Evolutionary conservation across 805 yeast genomes (phyloP).

Genomic region (Candida piceae): DNA sequence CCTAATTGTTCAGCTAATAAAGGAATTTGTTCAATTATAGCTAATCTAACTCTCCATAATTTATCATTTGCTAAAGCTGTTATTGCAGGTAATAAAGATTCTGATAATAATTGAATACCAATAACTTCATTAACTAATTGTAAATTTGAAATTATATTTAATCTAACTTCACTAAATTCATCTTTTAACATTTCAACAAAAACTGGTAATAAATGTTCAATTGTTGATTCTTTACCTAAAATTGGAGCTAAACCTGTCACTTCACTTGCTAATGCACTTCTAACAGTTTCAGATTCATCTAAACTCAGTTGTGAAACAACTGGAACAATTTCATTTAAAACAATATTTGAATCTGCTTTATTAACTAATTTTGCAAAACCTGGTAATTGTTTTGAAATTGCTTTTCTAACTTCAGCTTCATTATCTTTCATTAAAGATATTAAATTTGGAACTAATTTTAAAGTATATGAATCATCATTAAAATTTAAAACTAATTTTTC

Average conservation of each 20-base stretch:
- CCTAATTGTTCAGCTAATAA: conserved; percentile 92
- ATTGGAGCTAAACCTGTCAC: conserved; percentile 83
- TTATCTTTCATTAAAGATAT: conserved; percentile 78
- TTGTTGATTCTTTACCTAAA: conserved; percentile 78
- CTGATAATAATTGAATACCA: conserved; percentile 83
- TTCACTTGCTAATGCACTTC: conserved; percentile 87
- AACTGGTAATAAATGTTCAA: conserved; percentile 77
- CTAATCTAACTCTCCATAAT: conserved; percentile 96
- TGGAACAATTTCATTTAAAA: conserved; percentile 73
- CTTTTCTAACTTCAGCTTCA: conserved; percentile 96
- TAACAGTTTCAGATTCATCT: conserved; percentile 89
- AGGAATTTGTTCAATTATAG: conserved; percentile 95
- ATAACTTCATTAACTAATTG: conserved; percentile 91
- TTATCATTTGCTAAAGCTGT: conserved; percentile 93
- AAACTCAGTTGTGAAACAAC: conserved; percentile 76
- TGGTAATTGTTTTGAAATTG: conserved; percentile 88
- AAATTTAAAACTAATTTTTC: conserved; percentile 66
- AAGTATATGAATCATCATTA: conserved; percentile 48
- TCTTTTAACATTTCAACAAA: conserved; percentile 92
- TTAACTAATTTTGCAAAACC: conserved; percentile 54
- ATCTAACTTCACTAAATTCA: conserved; percentile 93
- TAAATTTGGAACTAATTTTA: conserved; percentile 65
- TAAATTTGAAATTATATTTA: conserved; percentile 88
- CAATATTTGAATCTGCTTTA: conserved; percentile 37
- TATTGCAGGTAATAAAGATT: conserved; percentile 89